phyloP scores from a whole-genome alignment of 2,329 filamentous ascomycete species.

The Penicillium sp. region DNA sequence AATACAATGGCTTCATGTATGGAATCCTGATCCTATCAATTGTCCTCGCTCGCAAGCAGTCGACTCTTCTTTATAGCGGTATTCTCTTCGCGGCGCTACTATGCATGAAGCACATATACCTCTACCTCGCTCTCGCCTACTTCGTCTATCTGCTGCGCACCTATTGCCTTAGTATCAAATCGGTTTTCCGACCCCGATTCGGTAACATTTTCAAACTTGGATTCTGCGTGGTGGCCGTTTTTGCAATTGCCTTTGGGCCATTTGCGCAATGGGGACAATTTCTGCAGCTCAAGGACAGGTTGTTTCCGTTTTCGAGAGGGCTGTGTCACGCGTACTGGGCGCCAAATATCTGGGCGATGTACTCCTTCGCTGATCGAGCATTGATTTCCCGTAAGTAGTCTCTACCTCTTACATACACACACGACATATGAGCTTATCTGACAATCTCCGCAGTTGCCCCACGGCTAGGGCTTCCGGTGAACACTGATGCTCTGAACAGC shows the following conservation, averaged over 20 bases:
- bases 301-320: slow-evolving; percentile 93
- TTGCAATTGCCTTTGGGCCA: slow-evolving; percentile 82
- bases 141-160: slow-evolving; percentile 87
- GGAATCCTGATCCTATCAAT: slow-evolving; percentile 85
- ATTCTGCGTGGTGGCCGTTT: slow-evolving; percentile 66
- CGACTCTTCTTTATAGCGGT: slow-evolving; percentile 74
- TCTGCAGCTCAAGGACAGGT: slow-evolving; percentile 74
- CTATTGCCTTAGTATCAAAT: slow-evolving; percentile 81
- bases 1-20: slow-evolving; percentile 98
- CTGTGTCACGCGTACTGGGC: slow-evolving; percentile 99
- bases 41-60: slow-evolving; percentile 73
- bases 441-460: slow-evolving; percentile 66
- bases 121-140: slow-evolving; percentile 93
- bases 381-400: slow-evolving; percentile 70
- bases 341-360: slow-evolving; percentile 94
- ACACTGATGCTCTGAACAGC: slow-evolving; percentile 74
- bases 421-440: slow-evolving; percentile 27
- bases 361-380: slow-evolving; percentile 83
- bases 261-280: slow-evolving; percentile 81
- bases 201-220: slow-evolving; percentile 83
- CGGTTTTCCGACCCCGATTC: slow-evolving; percentile 72
- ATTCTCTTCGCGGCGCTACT: slow-evolving; percentile 79
- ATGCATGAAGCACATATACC: slow-evolving; percentile 97
- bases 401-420: background rate
- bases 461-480: slow-evolving; percentile 70